Percentiles rank a stretch among this genome's conserved stretches.
phyloP scores from a whole-genome alignment of 176 grass and related monocot genomes.

The Musa schizocarpa region DNA sequence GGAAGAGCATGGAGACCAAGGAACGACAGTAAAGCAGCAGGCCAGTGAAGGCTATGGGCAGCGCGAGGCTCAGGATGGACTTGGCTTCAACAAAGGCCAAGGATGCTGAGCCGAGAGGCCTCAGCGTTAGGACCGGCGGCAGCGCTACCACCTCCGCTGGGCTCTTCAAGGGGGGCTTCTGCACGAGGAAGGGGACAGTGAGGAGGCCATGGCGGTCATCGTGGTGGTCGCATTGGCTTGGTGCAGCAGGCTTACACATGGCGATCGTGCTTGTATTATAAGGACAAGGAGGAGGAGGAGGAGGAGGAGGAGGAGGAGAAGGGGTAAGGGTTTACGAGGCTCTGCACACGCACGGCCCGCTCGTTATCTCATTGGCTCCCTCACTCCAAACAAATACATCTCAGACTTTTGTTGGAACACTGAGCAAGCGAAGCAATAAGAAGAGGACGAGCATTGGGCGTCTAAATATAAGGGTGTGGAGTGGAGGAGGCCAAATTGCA shows the following conservation, averaged over 20 bases:
- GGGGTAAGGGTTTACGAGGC: too few relatives aligned
- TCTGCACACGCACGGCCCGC: too few relatives aligned
- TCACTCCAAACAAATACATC: too few relatives aligned
- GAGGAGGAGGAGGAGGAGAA: too few relatives aligned
- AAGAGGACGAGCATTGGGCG: too few relatives aligned
- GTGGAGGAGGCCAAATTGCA: too few relatives aligned
- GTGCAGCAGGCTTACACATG: not conserved
- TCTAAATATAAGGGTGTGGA: too few relatives aligned
- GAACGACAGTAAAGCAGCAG: conserved; percentile 43
- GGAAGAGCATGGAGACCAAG: too few relatives aligned
- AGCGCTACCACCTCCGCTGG: not conserved
- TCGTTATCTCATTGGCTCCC: too few relatives aligned
- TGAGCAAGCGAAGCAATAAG: too few relatives aligned
- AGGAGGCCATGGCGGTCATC: not conserved
- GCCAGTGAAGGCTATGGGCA: conserved; percentile 72
- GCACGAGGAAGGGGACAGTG: not conserved
- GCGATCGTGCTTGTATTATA: not conserved
- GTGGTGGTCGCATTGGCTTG: not conserved
- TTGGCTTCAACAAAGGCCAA: conserved; percentile 9
- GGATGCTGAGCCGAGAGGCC: conserved; percentile 6
- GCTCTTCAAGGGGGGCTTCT: not conserved
- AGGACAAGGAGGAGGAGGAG: too few relatives aligned
- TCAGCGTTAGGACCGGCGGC: conserved; percentile 1
- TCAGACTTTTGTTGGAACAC: too few relatives aligned
- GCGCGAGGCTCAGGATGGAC: conserved; percentile 35